Conservation (phyloP, 23 red algal species). For the Chondrus crispus region DNA sequence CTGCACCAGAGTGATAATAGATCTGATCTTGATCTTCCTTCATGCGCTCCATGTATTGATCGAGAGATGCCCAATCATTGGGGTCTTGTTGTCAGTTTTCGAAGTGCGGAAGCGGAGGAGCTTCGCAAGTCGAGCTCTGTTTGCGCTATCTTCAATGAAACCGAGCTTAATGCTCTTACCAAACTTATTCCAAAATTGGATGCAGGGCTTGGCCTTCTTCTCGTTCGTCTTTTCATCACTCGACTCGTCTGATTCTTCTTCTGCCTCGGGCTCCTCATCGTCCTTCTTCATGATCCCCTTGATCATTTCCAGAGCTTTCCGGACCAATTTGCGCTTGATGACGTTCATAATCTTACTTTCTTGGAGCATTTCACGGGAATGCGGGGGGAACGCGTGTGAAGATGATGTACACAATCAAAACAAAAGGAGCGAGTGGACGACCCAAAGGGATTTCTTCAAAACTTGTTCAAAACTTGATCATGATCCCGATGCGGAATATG, state of each 20-base stretch:
- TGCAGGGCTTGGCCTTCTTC: conserved; percentile 54
- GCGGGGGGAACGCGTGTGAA: too few species aligned
- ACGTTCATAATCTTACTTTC: conserved; percentile 70
- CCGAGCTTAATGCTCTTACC: conserved; percentile 88
- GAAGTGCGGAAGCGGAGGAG: conserved; percentile 85
- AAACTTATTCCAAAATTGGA: conserved; percentile 86
- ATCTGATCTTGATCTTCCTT: conserved; percentile 92
- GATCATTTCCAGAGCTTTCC: conserved; percentile 86
- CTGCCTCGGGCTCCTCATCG: conserved; percentile 44
- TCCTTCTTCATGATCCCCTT: conserved; percentile 63
- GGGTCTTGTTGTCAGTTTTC: conserved; percentile 54
- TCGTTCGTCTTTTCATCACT: conserved; percentile 6
- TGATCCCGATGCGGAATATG: too few species aligned
- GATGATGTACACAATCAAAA: too few species aligned
- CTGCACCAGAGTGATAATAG: conserved; percentile 79
- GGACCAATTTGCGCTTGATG: conserved; percentile 84
- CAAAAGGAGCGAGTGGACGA: too few species aligned
- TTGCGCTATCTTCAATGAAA: conserved; percentile 72
- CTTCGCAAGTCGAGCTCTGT: conserved; percentile 71
- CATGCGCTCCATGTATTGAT: conserved; percentile 81
- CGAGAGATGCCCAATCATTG: conserved; percentile 80
- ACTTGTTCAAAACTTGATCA: too few species aligned
- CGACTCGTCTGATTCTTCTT: not conserved
- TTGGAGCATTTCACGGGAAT: conserved; percentile 85
- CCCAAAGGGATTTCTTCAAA: too few species aligned